Percentiles rank a stretch among this genome's conserved stretches.
These are phyloP conservation scores for Porphyrellus sp. DNA, from an alignment of 1,284 basidiomycete genomes.

Conservation along the genomic window DNA sequence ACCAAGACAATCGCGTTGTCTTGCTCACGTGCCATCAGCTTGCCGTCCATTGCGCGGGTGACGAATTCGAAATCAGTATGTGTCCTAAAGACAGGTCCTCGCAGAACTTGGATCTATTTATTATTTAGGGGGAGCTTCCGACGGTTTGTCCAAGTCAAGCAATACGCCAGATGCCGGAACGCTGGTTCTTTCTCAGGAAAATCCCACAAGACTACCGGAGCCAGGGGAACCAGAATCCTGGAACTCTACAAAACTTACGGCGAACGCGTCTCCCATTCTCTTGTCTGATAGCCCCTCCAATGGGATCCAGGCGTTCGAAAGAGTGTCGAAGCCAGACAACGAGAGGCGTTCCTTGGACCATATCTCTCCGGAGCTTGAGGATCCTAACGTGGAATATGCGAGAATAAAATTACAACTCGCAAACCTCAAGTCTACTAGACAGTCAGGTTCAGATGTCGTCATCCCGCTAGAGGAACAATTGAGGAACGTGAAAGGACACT, in stretches of 20 bases:
- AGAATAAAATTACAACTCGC: constrained; percentile 56
- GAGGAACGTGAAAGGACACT: constrained; percentile 57
- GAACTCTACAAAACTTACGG: constrained; percentile 31
- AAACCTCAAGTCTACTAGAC: constrained; percentile 31
- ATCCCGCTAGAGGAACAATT: constrained; percentile 57
- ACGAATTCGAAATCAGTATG: constrained; percentile 50
- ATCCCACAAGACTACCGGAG: background rate
- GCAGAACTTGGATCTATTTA: constrained; percentile 6
- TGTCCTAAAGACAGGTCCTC: background rate
- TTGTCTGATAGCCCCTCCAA: constrained; percentile 25
- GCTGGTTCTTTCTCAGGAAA: constrained; percentile 1
- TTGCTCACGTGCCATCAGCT: constrained; percentile 47
- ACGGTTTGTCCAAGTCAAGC: constrained; percentile 6
- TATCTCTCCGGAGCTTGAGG: constrained; percentile 43
- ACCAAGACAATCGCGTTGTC: background rate
- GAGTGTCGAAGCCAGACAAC: constrained; percentile 8
- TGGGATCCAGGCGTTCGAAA: constrained; percentile 17
- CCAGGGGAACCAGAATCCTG: constrained; percentile 2
- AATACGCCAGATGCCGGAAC: constrained; percentile 2
- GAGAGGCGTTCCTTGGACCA: constrained; percentile 26
- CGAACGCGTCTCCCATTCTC: constrained; percentile 40
- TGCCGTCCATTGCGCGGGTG: constrained; percentile 62
- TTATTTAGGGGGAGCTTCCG: constrained; percentile 10
- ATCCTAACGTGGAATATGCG: constrained; percentile 64
- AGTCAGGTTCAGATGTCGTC: constrained; percentile 7